A percentile compares a stretch with the other conserved stretches of the same genome.
phyloP scores from a whole-genome alignment of 163 green algal genomes.

The Chloromonas sp. region DNA sequence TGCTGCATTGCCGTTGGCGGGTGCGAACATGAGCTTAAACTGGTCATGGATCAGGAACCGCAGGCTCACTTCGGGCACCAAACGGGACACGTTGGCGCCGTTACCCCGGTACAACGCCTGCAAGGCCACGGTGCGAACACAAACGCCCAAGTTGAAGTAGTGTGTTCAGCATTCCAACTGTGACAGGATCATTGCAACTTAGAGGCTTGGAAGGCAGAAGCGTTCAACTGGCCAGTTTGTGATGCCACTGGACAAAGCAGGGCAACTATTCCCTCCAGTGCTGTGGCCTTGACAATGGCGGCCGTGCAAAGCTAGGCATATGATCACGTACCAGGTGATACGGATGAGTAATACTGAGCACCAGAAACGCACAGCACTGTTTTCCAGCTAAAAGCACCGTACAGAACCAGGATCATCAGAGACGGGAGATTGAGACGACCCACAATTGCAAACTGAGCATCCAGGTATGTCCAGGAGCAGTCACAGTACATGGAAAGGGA shows the following conservation, averaged over 20 bases:
- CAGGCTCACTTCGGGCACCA: constrained; percentile 55
- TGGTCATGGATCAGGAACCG: constrained; percentile 60
- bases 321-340: no score
- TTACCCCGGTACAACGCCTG: constrained; percentile 60
- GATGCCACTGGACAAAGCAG: no score
- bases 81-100: constrained; percentile 50
- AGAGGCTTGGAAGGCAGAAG: background rate
- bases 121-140: background rate
- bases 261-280: background rate
- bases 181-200: background rate
- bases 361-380: no score
- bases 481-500: no score
- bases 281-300: no score
- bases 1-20: constrained; percentile 39
- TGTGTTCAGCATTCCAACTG: background rate
- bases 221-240: background rate
- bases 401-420: no score
- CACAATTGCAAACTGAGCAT: no score
- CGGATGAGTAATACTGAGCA: no score
- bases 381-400: no score
- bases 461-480: no score
- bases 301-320: no score
- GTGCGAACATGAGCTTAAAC: constrained; percentile 53
- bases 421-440: no score
- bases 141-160: background rate